These are phyloP conservation scores for Picea glauca DNA, from an alignment of 75 land plant genomes.

Conservation along the genomic window DNA sequence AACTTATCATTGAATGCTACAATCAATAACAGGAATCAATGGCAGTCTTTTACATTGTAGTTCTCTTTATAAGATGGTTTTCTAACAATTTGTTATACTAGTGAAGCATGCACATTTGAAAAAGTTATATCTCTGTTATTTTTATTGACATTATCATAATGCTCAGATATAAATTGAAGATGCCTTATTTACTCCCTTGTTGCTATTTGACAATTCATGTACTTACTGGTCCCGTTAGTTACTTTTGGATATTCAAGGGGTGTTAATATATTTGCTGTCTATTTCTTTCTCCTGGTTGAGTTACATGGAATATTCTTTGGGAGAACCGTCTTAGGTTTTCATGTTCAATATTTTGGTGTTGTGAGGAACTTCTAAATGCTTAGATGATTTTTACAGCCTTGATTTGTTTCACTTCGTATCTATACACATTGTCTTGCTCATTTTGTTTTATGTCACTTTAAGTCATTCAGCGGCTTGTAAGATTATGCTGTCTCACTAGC, in stretches of 20 bases:
- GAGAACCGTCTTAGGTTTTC: background rate
- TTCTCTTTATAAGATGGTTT: background rate
- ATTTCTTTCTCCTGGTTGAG: background rate
- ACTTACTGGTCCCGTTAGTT: too few species aligned
- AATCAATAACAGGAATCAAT: background rate
- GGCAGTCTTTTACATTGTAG: background rate
- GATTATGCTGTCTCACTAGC: background rate
- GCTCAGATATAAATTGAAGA: background rate
- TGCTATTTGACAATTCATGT: background rate
- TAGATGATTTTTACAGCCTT: background rate
- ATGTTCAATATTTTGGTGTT: too few species aligned
- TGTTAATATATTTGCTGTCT: background rate
- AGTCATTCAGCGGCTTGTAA: background rate
- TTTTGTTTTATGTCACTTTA: background rate
- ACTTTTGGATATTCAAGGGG: background rate
- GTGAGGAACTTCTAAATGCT: too few species aligned
- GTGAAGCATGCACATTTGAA: background rate
- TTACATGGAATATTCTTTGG: background rate
- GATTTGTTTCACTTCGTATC: background rate
- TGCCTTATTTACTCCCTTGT: background rate
- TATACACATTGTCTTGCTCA: background rate
- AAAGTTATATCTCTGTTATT: background rate
- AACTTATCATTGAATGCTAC: background rate
- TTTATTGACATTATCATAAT: background rate
- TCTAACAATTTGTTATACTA: background rate